Percentiles rank a stretch among this genome's conserved stretches.
Conservation (phyloP, 2,329 filamentous ascomycete species). For the Scedosporium apiospermum region DNA sequence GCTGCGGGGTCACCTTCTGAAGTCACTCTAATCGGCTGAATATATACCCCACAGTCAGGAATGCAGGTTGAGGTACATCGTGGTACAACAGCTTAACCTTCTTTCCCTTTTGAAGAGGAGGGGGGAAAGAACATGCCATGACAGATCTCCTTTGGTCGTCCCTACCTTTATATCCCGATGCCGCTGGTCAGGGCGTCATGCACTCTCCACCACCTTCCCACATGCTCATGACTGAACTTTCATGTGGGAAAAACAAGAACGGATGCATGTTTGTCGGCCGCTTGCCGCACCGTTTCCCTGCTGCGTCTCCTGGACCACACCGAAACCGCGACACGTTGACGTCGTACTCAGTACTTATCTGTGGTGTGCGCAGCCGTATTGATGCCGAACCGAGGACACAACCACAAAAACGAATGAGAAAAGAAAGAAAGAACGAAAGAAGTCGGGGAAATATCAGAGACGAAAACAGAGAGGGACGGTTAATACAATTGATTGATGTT, state of each 20-base stretch:
- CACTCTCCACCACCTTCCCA: neutral
- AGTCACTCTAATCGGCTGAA: too few relatives aligned
- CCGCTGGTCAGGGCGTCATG: neutral
- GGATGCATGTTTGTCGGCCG: neutral
- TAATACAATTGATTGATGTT: too few relatives aligned
- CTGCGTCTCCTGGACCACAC: too few relatives aligned
- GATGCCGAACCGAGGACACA: neutral
- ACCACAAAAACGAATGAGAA: neutral
- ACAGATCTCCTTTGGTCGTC: neutral
- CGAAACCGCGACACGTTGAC: neutral
- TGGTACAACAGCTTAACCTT: too few relatives aligned
- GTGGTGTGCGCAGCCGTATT: neutral
- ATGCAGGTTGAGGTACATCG: too few relatives aligned
- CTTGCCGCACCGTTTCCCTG: neutral
- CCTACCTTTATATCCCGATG: neutral
- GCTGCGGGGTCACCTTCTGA: too few relatives aligned
- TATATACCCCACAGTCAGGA: too few relatives aligned
- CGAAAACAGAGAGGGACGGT: too few relatives aligned
- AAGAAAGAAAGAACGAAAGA: too few relatives aligned
- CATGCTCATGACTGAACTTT: neutral
- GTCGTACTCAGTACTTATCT: neutral
- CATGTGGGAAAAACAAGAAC: neutral
- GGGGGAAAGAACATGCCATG: too few relatives aligned
- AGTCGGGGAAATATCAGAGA: too few relatives aligned
- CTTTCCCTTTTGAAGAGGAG: too few relatives aligned